Conservation (phyloP, 2,329 filamentous ascomycete species). For the Epicoccum nigrum region DNA sequence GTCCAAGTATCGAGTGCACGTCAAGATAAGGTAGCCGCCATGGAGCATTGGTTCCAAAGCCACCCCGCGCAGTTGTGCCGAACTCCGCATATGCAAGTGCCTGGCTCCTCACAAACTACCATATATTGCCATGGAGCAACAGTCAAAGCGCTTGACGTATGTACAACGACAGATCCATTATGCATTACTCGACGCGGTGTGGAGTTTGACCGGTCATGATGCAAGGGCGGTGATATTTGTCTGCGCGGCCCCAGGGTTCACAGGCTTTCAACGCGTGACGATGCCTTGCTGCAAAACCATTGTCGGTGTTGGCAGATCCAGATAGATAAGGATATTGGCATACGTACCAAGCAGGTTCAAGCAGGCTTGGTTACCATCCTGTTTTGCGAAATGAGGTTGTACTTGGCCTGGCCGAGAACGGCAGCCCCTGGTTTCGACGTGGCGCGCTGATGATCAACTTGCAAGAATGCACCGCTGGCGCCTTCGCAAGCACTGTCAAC, state of each 20-base stretch:
- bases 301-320: no score
- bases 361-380: not conserved
- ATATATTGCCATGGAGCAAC: no score
- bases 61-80: slow-evolving; percentile 2
- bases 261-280: not conserved
- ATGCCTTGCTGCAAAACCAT: not conserved
- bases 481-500: not conserved
- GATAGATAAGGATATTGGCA: not conserved
- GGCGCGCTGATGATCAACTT: slow-evolving; percentile 4
- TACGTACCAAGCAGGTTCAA: not conserved
- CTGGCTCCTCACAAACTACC: no score
- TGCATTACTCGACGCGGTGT: no score
- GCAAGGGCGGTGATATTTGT: not conserved
- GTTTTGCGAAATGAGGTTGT: not conserved
- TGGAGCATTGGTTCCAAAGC: not conserved
- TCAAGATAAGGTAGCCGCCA: slow-evolving; percentile 11
- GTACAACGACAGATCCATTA: no score
- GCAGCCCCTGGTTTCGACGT: no score
- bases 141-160: no score
- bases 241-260: slow-evolving; percentile 6
- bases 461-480: slow-evolving; percentile 7
- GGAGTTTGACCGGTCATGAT: not conserved
- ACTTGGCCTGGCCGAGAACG: not conserved
- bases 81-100: not conserved
- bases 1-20: not conserved